A percentile compares a stretch with the other conserved stretches of the same genome.
These are phyloP conservation scores for Hyparrhenia diplandra DNA, from an alignment of 176 grass and related monocot species.

Conservation along the genomic window DNA sequence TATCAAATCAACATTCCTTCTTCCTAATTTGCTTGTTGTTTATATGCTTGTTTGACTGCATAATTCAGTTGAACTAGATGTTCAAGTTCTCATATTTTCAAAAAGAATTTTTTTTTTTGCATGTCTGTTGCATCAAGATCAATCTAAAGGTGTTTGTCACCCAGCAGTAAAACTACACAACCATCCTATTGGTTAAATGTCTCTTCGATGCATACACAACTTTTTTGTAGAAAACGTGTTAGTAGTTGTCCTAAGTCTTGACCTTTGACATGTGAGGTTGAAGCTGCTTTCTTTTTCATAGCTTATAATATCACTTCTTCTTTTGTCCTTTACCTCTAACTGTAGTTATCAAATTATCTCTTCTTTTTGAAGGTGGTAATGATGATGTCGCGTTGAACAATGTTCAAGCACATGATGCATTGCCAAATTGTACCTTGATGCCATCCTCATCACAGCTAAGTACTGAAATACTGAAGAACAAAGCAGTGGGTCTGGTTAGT, in stretches of 20 bases:
- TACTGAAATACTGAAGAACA: constrained; percentile 16
- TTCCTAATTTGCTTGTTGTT: not conserved
- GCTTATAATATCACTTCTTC: not conserved
- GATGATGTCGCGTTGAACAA: not conserved
- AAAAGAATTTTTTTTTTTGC: not conserved
- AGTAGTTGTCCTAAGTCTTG: not conserved
- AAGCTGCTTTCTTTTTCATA: not conserved
- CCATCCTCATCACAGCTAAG: constrained; percentile 26
- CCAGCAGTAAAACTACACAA: not conserved
- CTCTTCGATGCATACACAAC: not conserved
- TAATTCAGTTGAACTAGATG: not conserved
- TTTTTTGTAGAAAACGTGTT: not conserved
- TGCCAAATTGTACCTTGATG: not conserved
- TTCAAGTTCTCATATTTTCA: not conserved
- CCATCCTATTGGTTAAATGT: constrained; percentile 15
- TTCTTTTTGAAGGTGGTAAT: constrained; percentile 14
- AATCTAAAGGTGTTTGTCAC: not conserved
- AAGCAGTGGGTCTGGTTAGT: not conserved
- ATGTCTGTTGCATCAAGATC: not conserved
- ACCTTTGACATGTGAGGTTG: not conserved
- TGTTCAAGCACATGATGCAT: constrained; percentile 14
- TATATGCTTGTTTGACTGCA: not conserved
- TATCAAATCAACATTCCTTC: constrained; percentile 8
- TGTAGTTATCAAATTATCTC: not conserved
- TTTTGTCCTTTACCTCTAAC: not conserved